These are phyloP conservation scores for Xylogone sp. DNA, from an alignment of 2,329 filamentous ascomycete species.

Conservation along the genomic window DNA sequence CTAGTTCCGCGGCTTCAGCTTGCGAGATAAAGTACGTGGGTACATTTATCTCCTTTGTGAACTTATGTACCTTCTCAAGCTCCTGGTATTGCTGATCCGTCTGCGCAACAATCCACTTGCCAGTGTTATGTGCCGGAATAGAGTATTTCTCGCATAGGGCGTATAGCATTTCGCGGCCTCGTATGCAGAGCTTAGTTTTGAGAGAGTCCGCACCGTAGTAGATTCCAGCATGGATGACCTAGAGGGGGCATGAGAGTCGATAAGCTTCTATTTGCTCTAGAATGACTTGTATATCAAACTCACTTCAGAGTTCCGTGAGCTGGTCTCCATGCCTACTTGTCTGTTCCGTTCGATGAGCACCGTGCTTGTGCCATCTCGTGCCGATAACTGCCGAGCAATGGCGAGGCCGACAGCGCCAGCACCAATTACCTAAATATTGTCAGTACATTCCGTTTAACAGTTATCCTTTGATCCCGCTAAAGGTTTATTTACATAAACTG, in stretches of 20 bases:
- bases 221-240: slow-evolving; percentile 93
- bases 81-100: slow-evolving; percentile 53
- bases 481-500: neutral
- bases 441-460: neutral
- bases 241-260: neutral
- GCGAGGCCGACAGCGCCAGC: slow-evolving; percentile 67
- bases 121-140: slow-evolving; percentile 70
- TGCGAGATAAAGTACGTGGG: slow-evolving; percentile 67
- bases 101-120: slow-evolving; percentile 96
- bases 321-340: slow-evolving; percentile 64
- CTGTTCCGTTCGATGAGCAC: slow-evolving; percentile 64
- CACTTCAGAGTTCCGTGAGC: slow-evolving; percentile 65
- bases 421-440: slow-evolving; percentile 41
- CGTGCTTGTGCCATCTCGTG: slow-evolving; percentile 55
- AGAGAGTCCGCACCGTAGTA: slow-evolving; percentile 77
- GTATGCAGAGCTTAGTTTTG: slow-evolving; percentile 80
- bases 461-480: too few relatives aligned
- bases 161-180: slow-evolving; percentile 75
- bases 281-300: neutral
- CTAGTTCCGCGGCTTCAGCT: slow-evolving; percentile 58
- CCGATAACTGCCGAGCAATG: slow-evolving; percentile 59
- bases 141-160: slow-evolving; percentile 62
- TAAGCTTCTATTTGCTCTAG: neutral
- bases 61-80: slow-evolving; percentile 46
- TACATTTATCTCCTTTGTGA: slow-evolving; percentile 47